phyloP scores from a whole-genome alignment of 2,329 filamentous ascomycete species.

The Trichophyton simii region DNA sequence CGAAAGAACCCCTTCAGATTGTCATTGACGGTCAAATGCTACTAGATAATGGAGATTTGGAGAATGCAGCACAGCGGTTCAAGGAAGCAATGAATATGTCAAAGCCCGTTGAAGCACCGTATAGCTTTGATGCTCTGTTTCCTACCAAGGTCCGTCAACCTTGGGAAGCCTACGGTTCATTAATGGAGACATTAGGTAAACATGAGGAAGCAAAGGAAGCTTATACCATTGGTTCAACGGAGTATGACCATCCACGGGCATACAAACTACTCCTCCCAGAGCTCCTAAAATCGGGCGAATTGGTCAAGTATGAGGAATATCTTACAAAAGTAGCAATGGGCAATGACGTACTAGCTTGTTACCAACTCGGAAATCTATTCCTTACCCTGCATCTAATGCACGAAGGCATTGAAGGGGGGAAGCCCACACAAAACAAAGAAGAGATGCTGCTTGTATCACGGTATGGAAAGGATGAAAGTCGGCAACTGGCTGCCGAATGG shows the following conservation, averaged over 20 bases:
- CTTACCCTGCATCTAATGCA: slow-evolving; percentile 16
- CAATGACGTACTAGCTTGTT: slow-evolving; percentile 20
- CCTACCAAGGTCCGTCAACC: slow-evolving; percentile 14
- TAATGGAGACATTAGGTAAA: slow-evolving; percentile 14
- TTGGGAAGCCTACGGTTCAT: slow-evolving; percentile 19
- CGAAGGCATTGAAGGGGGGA: background rate
- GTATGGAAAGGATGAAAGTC: slow-evolving; percentile 9
- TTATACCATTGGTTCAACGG: slow-evolving; percentile 18
- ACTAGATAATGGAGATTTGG: slow-evolving; percentile 7
- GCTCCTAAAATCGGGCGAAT: slow-evolving; percentile 17
- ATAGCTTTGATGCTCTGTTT: slow-evolving; percentile 4
- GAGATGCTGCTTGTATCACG: background rate
- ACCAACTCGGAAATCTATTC: slow-evolving; percentile 28
- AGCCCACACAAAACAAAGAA: background rate
- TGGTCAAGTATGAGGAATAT: slow-evolving; percentile 24
- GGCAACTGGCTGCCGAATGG: slow-evolving; percentile 24
- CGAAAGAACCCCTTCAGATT: background rate
- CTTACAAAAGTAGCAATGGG: slow-evolving; percentile 24
- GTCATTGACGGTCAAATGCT: background rate
- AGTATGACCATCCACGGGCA: slow-evolving; percentile 22
- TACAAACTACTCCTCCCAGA: slow-evolving; percentile 16
- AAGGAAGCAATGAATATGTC: slow-evolving; percentile 10
- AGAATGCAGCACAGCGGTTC: slow-evolving; percentile 8
- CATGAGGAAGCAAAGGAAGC: slow-evolving; percentile 15
- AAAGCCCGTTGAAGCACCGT: background rate